Evolutionary conservation across 176 grass and related monocot genomes (phyloP), one percentile per base, ranked within the genome.

Genomic region (Melocanna baccifera): DNA sequence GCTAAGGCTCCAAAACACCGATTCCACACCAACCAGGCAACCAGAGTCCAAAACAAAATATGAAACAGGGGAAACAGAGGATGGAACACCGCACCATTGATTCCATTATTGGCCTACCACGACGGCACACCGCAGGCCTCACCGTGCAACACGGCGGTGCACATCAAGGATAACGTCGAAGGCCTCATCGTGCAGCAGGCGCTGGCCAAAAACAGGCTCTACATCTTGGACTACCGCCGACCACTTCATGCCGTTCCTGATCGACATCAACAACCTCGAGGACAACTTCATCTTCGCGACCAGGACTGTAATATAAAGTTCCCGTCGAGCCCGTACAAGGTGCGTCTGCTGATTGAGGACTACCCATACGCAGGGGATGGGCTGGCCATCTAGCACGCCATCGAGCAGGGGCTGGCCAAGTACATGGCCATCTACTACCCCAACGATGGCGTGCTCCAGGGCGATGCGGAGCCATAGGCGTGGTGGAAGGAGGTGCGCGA

Each of bases 401-500:
- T 94, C 74, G 86, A 94, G 70, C 53, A 74, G 18, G 91, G 89
- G 92, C 84, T 89, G 16, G 5, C 46, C 0, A 84, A 94, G 16
- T 94, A 91, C 50, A 75, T 90, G 4, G 68, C 47, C 69, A 43
- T 94, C 68, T 94, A 91, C 83, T 94, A 91, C 56, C 46, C 86
- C 10, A 32, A 57, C 39, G 89, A 94, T 84, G 59, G 53, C 6
- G 75, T 79, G 47, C 75, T 94, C 8, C 81, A 73, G 71, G 71
- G 62, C 6, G 94, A 96, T 77, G 45, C 26, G 5, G 94, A 96
- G 88, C 86, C 93, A 15, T 86, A 96, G 66, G 86, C 52, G 11
- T 96, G 91, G 94, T 96, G 91, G 94, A 93, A 87, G 67, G 94
- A 96, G 86, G 89, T 85, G 10, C 77, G 81, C 12, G 86, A 93